Percentiles rank a stretch among this genome's conserved stretches.
phyloP scores from a whole-genome alignment of 139 green algal genomes.

The Haematococcus sp. region DNA sequence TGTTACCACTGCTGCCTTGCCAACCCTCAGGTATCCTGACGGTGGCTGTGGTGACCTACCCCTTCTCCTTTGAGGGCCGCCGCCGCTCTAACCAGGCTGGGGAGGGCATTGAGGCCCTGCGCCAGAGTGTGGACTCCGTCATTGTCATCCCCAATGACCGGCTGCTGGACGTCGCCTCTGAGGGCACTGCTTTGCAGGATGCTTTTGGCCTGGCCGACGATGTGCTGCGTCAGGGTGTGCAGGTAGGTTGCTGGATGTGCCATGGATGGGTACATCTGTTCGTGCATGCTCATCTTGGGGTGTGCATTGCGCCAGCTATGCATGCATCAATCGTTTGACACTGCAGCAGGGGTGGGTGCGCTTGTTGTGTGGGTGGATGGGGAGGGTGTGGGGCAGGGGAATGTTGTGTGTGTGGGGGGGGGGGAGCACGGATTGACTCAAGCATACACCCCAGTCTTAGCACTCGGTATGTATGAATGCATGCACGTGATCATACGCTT shows the following conservation, averaged over 20 bases:
- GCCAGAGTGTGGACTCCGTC: constrained; percentile 70
- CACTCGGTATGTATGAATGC: too few species aligned
- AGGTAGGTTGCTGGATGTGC: constrained; percentile 20
- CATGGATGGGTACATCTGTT: not conserved
- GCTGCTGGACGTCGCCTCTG: constrained; percentile 84
- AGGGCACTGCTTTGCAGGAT: constrained; percentile 85
- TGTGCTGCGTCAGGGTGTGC: constrained; percentile 87
- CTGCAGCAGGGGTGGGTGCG: not conserved
- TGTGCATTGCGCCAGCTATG: not conserved
- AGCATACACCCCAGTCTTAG: too few species aligned
- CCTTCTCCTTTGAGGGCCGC: constrained; percentile 93
- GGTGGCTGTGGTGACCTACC: constrained; percentile 91
- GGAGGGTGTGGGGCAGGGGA: not conserved
- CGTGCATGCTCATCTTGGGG: too few species aligned
- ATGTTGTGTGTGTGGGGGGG: too few species aligned
- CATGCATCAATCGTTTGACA: not conserved
- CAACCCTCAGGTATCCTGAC: constrained; percentile 70
- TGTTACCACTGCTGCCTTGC: too few species aligned
- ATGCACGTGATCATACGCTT: too few species aligned
- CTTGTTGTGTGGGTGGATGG: too few species aligned
- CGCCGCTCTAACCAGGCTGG: constrained; percentile 32
- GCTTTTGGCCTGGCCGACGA: constrained; percentile 96
- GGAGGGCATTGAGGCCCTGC: constrained; percentile 76
- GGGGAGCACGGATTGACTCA: too few species aligned
- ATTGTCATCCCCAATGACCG: constrained; percentile 94